Percentiles rank a stretch among this genome's conserved stretches.
Conservation (phyloP, 768 basidiomycete species). For the Amanita brunnescens region DNA sequence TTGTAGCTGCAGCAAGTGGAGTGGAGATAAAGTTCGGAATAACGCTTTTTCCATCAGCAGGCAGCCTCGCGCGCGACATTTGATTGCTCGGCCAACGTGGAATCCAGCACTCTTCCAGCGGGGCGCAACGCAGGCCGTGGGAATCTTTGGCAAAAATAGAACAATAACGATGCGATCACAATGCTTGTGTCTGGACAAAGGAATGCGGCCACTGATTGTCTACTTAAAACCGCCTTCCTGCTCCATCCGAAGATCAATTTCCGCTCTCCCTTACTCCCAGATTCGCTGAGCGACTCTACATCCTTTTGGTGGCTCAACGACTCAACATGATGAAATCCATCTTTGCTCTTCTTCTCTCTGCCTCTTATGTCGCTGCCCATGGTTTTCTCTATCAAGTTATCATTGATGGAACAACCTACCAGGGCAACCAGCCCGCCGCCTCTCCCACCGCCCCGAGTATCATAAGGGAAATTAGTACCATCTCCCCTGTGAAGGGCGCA, state of each 20-base stretch:
- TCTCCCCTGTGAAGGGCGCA: slow-evolving; percentile 34
- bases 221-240: not conserved
- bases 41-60: too few relatives aligned
- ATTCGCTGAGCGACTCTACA: slow-evolving; percentile 1
- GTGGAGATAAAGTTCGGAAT: too few relatives aligned
- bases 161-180: not conserved
- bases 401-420: slow-evolving; percentile 30
- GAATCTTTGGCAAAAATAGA: not conserved
- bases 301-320: not conserved
- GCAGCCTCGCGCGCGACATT: too few relatives aligned
- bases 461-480: slow-evolving; percentile 31
- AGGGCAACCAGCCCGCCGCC: slow-evolving; percentile 26
- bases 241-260: too few relatives aligned
- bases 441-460: slow-evolving; percentile 20
- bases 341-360: slow-evolving; percentile 25
- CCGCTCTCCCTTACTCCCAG: not conserved
- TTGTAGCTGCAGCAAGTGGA: too few relatives aligned
- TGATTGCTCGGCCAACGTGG: not conserved
- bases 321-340: slow-evolving; percentile 17
- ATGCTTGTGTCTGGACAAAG: not conserved
- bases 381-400: slow-evolving; percentile 32
- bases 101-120: not conserved
- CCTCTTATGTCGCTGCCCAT: slow-evolving; percentile 34
- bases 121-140: not conserved
- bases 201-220: not conserved